Evolutionary conservation across 257 asterid genomes (phyloP), one percentile per base, ranked within the genome.

Genomic region (Orobanche coerulescens): DNA sequence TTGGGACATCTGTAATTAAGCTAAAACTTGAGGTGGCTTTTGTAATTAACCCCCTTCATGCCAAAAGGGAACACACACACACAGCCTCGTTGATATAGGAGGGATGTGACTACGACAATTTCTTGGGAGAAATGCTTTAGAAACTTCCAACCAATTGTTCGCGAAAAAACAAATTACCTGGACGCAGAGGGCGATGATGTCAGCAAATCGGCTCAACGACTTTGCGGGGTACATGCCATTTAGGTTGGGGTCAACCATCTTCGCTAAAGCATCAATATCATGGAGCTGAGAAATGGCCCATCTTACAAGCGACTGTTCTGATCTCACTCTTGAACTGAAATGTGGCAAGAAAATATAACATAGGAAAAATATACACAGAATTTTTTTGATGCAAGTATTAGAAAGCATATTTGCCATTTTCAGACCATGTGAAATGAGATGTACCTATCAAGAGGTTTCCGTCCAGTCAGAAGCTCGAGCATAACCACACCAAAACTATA

Each of bases 241-340:
- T 25, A 93, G 81, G 70, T 78, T 42, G 15, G 94, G 92, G 74
- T 93, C 98, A 26, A 93, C 98, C 98, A 93, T 93, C 83, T 82
- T 88, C 1, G 98, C 85, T 30, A 93, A 79, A 76, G 97, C 96
- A 64, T 93, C 99, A 23, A 93, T 93, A 67, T 93, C 99, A 58
- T 93, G 97, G 71, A 89, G 96, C 64, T 93, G 99, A 59, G 99
- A 96, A 61, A 95, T 84, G 43, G 97, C 95, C 99, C 99, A 93
- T 75, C 97, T 80, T 53, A 93, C 98, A 23, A 93, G 95, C 5
- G 98, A 93, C 67, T 89, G 99, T 65, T 93, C 99, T 18, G 89
- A 78, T 79, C 98, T 82, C 69, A 39, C 75, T 67, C 97, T 74
- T 72, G 97, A 89, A 70, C 98, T 93, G 54, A 76, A 69, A 72